These are phyloP conservation scores for Salicornia ramosissima DNA, from an alignment of 148 eudicot genomes.

Conservation along the genomic window DNA sequence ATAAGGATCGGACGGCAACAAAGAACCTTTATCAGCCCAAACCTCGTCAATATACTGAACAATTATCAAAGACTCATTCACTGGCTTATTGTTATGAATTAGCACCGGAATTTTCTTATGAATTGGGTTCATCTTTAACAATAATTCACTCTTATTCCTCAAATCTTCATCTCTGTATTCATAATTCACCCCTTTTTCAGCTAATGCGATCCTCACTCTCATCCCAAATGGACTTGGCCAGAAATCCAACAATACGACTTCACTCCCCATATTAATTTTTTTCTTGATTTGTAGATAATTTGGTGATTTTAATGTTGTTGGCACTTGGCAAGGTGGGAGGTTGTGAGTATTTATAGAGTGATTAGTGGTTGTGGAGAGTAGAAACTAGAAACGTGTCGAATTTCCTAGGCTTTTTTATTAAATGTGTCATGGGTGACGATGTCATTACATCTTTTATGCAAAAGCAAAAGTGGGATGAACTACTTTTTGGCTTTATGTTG, in stretches of 20 bases:
- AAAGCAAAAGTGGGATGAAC: too few species aligned
- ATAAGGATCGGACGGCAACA: slow-evolving; percentile 33
- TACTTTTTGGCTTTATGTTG: too few species aligned
- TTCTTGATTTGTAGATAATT: too few species aligned
- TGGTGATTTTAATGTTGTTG: too few species aligned
- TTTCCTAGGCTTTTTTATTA: too few species aligned
- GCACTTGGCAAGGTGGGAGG: too few species aligned
- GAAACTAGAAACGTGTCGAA: too few species aligned
- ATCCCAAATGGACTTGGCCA: slow-evolving; percentile 37
- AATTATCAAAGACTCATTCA: slow-evolving; percentile 33
- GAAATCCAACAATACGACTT: slow-evolving; percentile 27
- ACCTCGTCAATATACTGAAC: slow-evolving; percentile 39
- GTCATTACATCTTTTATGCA: too few species aligned
- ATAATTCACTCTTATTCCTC: slow-evolving; percentile 32
- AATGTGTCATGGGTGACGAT: too few species aligned
- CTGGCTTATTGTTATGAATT: slow-evolving; percentile 34
- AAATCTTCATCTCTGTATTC: slow-evolving; percentile 39
- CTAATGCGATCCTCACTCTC: slow-evolving; percentile 31
- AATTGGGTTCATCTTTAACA: slow-evolving; percentile 42
- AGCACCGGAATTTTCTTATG: slow-evolving; percentile 39
- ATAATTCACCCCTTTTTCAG: slow-evolving; percentile 31
- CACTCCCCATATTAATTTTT: slow-evolving; percentile 8
- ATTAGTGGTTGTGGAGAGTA: too few species aligned
- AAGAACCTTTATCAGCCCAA: slow-evolving; percentile 25
- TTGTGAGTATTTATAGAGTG: too few species aligned